Evolutionary conservation across 2,329 filamentous ascomycete genomes (phyloP), one percentile per base, ranked within the genome.

Genomic region (Leptographium radiaticola): DNA sequence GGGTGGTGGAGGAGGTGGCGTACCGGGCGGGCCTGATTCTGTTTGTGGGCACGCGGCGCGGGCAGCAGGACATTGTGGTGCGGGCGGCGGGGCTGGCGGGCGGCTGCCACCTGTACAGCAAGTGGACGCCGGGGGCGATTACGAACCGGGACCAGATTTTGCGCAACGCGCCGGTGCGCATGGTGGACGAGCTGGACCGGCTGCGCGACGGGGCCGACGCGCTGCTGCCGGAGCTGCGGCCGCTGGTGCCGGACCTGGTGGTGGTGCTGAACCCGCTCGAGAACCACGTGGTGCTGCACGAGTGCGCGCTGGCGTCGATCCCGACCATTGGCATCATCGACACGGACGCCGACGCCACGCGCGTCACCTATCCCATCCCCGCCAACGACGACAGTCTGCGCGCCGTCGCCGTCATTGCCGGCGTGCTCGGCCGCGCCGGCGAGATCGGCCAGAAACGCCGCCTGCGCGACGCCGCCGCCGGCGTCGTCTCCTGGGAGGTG

Each of bases 351-450:
- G 87, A 97, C 68, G 88, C 93, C 0, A 88, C 88, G 0, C 91
- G 87, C 81, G 89, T 97, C 51, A 97, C 93, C 5, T 98, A 98
- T 66, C 87, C 87, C 15, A 96, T 98, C 61, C 93, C 93, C 2
- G 89, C 89, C 51, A 98, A 98, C 67, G 93, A 98, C 65, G 93
- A 98, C 75, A 89, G 89, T 79, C 70, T 95, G 60, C 85, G 93
- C 57, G 84, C 84, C 59, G 79, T 89, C 50, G 81, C 85, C 61
- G 76, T 96, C 57, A 87, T 98, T 61, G 86, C 84, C 5, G 89
- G 89, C 52, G 84, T 93, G 1, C 75, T 98, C 40, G 91, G 90
- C 43, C 80, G 86, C 52, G 93, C 93, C 1, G 93, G 87, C 11
- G 75, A 95, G 70, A 74, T 79, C 52, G 93, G 93, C 40, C 83